Evolutionary conservation across 78 protist genomes (phyloP), one percentile per base, ranked within the genome.

Genomic region (Paratrimastix pyriformis): DNA sequence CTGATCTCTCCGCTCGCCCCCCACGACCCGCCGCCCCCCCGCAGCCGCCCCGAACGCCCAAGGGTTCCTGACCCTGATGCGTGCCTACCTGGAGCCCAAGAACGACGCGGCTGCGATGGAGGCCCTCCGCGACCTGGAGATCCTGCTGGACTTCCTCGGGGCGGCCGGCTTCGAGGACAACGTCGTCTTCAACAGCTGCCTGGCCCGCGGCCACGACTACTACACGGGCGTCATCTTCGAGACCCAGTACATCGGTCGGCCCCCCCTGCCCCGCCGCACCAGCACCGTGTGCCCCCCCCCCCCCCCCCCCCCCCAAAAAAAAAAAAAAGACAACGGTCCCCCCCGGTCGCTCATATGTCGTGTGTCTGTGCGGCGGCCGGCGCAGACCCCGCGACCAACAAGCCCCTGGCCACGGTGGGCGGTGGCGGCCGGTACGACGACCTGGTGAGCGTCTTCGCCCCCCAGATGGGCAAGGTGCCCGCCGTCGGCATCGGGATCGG

Each of bases 371-470:
- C n/a, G n/a, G n/a, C n/a, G n/a, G n/a, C n/a, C n/a, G n/a, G n/a
- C n/a, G n/a, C n/a, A n/a, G n/a, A n/a, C n/a, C n/a, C n/a, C n/a
- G n/a, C n/a, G n/a, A n/a, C n/a, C n/a, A n/a, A n/a, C n/a, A n/a
- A n/a, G n/a, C n/a, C n/a, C n/a, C n/a, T 82, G 5, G 97, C 95
- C 48, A 81, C 90, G 24, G 84, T 93, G 40, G 87, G 91, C 11
- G 97, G 89, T 2, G 97, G 97, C 32, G 97, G 97, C 38, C 85
- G 97, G 45, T 93, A 93, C 81, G 97, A 93, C 82, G 46, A 76
- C 76, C 83, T 93, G 37, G 87, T 93, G 11, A 91, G 93, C 35
- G 87, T 86, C 88, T 93, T 89, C 54, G 4, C 48, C 48, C 24
- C 48, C 48, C 4, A 44, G 48, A 11, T 3, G 38, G 29, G n/a